Evolutionary conservation across 1,139 yeast species (phyloP).

Genomic region (Blastobotrys buckinghamii): DNA sequence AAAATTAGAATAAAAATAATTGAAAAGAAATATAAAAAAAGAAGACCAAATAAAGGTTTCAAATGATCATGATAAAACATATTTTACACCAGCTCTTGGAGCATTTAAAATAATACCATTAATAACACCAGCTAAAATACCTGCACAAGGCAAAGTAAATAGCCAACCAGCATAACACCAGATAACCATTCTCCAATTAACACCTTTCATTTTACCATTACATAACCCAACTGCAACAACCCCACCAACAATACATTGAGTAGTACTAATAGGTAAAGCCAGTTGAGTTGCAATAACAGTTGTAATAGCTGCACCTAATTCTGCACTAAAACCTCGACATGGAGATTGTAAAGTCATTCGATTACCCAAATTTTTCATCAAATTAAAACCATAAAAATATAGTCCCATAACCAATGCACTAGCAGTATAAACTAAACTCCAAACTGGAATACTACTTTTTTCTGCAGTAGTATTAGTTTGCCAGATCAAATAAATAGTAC

Average conservation of each 20-base stretch:
- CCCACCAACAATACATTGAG: constrained; percentile 79
- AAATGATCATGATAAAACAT: not conserved
- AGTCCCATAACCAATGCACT: constrained; percentile 61
- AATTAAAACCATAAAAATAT: constrained; percentile 69
- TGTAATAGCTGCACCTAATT: constrained; percentile 73
- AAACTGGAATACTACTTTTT: constrained; percentile 59
- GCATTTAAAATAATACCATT: constrained; percentile 64
- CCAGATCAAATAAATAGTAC: constrained; percentile 64
- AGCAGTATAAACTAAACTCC: constrained; percentile 69
- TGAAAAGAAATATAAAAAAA: not conserved
- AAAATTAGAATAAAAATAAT: no score
- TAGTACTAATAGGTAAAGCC: constrained; percentile 67
- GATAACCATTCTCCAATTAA: constrained; percentile 72
- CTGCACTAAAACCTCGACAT: constrained; percentile 73
- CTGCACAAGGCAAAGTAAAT: constrained; percentile 68
- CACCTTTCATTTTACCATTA: constrained; percentile 56
- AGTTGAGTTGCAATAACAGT: constrained; percentile 72
- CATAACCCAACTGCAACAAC: constrained; percentile 72
- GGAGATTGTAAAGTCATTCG: constrained; percentile 73
- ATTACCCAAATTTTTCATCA: constrained; percentile 69
- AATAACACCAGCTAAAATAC: constrained; percentile 61
- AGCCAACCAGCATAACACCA: constrained; percentile 75
- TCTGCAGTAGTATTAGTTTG: constrained; percentile 41
- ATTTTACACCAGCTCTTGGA: constrained; percentile 34
- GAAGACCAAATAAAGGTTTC: not conserved